Base-by-base conservation (phyloP, 768 basidiomycete genomes). In the Boletus subcaerulescens region DNA sequence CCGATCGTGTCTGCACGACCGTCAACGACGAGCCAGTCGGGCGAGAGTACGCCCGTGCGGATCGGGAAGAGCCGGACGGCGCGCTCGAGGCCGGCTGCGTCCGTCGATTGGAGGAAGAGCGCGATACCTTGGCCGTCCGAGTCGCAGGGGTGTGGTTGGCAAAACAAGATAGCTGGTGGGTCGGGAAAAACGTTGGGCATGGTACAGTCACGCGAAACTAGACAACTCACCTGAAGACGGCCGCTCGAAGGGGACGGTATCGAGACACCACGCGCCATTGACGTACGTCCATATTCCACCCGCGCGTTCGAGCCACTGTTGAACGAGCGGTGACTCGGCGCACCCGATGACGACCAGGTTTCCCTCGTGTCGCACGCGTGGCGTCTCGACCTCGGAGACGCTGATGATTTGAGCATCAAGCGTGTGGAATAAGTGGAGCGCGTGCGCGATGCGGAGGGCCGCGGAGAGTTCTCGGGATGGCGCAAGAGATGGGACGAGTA, bases 51-150 rank as follows among this genome's bases (percentile, higher is more conserved):
- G 4, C 91, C 91, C 3, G 93, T 96, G 18, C 93, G 82, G 24
- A 91, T 80, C 5, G 93, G 93, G 64, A 95, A 89, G n/a, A 93
- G 71, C 43, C 87, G 80, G 2, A 79, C 68, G 1, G 80, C 83
- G 50, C 84, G 76, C 68, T 95, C 93, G 5, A 92, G 73, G 3
- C 85, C 86, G 1, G 68, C 60, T 0, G 61, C 59, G 58, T 85
- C 83, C 5, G 80, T 79, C 15, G 81, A 83, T 14, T 85, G 72
- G 24, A 93, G 70, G 60, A 92, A 83, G 8, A 92, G 69, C 39
- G 73, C 66, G 7, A 75, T 60, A 65, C 74, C 54, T 52, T 57
- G 47, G 35, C 33, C 33, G 14, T 35, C 6, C 33, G 58, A 7
- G 20, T 70, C 61, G n/a, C 66, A 35, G 32, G 65, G 59, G 38